Evolutionary conservation across 257 asterid genomes (phyloP).

Genomic region (Solanum commersonii): DNA sequence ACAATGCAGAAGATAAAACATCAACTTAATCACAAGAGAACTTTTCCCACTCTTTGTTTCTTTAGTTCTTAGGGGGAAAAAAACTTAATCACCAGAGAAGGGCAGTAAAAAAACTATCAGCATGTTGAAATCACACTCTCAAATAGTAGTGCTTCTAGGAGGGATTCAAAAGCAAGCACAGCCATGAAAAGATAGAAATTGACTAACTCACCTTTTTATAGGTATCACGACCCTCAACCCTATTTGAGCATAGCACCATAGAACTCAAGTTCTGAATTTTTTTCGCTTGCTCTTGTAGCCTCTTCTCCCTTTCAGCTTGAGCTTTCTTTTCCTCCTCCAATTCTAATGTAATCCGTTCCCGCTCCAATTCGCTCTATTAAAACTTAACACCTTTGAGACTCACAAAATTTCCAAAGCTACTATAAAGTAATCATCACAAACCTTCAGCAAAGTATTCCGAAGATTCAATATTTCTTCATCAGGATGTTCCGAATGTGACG

Average conservation of each 20-base stretch:
- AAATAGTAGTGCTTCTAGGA: background rate
- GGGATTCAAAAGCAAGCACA: background rate
- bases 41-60: background rate
- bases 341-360: conserved; percentile 92
- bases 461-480: conserved; percentile 78
- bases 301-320: conserved; percentile 84
- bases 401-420: background rate
- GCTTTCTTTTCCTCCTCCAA: conserved; percentile 95
- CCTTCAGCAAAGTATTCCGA: conserved; percentile 92
- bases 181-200: background rate
- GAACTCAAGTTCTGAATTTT: conserved; percentile 85
- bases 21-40: background rate
- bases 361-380: conserved; percentile 79
- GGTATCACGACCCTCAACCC: conserved; percentile 48
- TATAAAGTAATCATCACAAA: conserved; percentile 11
- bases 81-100: background rate
- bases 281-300: conserved; percentile 87
- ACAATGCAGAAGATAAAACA: conserved; percentile 10
- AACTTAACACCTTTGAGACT: background rate
- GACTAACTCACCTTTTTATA: conserved; percentile 49
- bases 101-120: background rate
- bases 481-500: conserved; percentile 73
- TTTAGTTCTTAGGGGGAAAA: background rate
- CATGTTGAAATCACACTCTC: background rate
- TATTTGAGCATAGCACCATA: conserved; percentile 71